Evolutionary conservation across 768 basidiomycete species (phyloP).

Genomic region (Hygrocybe punicea): DNA sequence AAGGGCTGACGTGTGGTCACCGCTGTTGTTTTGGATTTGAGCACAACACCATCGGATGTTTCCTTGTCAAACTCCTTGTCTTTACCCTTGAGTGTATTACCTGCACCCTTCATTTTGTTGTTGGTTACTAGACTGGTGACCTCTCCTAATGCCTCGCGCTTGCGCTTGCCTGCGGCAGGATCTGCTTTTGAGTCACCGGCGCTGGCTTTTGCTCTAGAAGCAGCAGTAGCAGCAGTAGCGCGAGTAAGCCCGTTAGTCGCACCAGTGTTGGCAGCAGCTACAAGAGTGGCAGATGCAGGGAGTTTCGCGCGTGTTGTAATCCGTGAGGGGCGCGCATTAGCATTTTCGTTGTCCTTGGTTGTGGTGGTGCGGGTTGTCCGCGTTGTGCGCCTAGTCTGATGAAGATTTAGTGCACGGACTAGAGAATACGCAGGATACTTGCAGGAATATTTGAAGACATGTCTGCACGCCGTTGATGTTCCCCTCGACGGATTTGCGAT

Average conservation of each 20-base stretch:
- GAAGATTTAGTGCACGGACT: constrained; percentile 9
- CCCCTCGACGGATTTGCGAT: too few species aligned
- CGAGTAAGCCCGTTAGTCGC: constrained; percentile 33
- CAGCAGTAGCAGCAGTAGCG: constrained; percentile 42
- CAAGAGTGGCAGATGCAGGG: constrained; percentile 31
- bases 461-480: constrained; percentile 19
- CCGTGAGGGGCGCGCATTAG: constrained; percentile 57
- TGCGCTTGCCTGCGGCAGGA: constrained; percentile 62
- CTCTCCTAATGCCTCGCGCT: constrained; percentile 72
- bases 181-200: constrained; percentile 45
- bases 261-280: constrained; percentile 39
- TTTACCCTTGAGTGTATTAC: constrained; percentile 47
- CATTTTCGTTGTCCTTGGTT: constrained; percentile 66
- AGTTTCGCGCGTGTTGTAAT: constrained; percentile 60
- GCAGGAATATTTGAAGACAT: constrained; percentile 50
- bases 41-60: constrained; percentile 61
- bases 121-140: constrained; percentile 48
- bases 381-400: constrained; percentile 64
- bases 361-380: constrained; percentile 51
- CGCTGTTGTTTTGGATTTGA: constrained; percentile 45
- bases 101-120: constrained; percentile 47
- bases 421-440: constrained; percentile 18
- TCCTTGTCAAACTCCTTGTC: constrained; percentile 50
- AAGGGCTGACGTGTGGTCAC: constrained; percentile 50
- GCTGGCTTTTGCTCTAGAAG: constrained; percentile 42